Evolutionary conservation across 129 eudicot species (phyloP).

Genomic region (Gnaphalium uliginosum): DNA sequence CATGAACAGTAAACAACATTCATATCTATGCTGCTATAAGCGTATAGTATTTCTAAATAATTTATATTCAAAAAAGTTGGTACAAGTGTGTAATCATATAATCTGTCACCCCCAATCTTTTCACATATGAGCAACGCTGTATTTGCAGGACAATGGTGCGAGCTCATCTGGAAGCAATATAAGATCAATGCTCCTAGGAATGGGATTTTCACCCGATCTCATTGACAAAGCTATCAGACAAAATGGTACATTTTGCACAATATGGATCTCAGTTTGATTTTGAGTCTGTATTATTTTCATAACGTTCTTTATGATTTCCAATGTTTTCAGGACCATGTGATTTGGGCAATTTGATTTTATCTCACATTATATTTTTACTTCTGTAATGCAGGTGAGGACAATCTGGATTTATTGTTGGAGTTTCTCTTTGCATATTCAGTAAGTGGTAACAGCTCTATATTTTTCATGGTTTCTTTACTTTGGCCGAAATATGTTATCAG

Average conservation of each 20-base stretch:
- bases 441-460: constrained; percentile 34
- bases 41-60: neutral
- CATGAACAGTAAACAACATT: neutral
- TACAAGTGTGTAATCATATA: neutral
- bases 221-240: constrained; percentile 77
- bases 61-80: neutral
- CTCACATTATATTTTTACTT: constrained; percentile 20
- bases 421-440: constrained; percentile 67
- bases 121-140: neutral
- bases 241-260: constrained; percentile 51
- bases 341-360: neutral
- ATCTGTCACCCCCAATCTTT: neutral
- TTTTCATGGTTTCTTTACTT: neutral
- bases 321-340: constrained; percentile 17
- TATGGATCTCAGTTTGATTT: neutral
- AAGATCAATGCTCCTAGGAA: constrained; percentile 78
- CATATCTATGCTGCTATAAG: neutral
- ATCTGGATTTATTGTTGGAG: constrained; percentile 76
- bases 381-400: constrained; percentile 63
- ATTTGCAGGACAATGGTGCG: constrained; percentile 64
- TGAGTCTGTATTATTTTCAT: neutral
- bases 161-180: constrained; percentile 81
- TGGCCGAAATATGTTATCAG: constrained; percentile 6
- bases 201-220: constrained; percentile 80
- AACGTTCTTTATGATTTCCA: neutral